Conservation (phyloP, 139 green algal genomes). For the Chlorella ohadii region DNA sequence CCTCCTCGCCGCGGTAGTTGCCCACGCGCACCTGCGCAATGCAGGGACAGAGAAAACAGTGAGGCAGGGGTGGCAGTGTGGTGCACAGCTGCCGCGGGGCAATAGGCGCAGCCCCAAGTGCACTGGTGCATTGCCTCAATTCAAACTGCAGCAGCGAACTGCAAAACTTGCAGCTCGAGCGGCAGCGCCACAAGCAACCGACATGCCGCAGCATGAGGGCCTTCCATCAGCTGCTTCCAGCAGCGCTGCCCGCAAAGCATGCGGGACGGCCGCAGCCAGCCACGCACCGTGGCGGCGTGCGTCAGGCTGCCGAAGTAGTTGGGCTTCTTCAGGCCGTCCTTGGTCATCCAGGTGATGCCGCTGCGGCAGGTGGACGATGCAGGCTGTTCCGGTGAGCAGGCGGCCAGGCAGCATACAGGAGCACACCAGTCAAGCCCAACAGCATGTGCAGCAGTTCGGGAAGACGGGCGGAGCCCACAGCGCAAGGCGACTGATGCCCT, state of each 20-base stretch:
- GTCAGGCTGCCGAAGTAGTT: conserved; percentile 99
- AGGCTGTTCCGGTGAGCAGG: no score
- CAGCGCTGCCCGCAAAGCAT: no score
- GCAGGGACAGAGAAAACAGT: neutral
- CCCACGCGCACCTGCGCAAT: conserved; percentile 74
- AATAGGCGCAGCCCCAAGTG: no score
- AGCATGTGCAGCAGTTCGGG: neutral
- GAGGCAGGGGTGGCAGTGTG: neutral
- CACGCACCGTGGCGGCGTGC: conserved; percentile 87
- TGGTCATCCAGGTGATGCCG: conserved; percentile 98
- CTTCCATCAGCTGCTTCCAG: neutral
- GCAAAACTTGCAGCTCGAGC: no score
- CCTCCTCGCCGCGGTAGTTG: conserved; percentile 95
- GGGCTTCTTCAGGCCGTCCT: conserved; percentile 94
- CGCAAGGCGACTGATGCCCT: no score
- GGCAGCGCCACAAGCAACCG: neutral
- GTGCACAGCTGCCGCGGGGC: no score
- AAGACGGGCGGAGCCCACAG: neutral
- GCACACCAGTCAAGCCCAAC: neutral
- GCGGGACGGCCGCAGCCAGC: no score
- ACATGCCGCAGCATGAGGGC: no score
- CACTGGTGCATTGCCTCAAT: no score
- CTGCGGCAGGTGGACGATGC: conserved; percentile 51
- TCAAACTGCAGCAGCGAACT: no score
- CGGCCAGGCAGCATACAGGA: no score